A percentile compares a stretch with the other conserved stretches of the same genome.
These are phyloP conservation scores for Entonaema liquescens DNA, from an alignment of 495 filamentous ascomycete genomes.

Conservation along the genomic window DNA sequence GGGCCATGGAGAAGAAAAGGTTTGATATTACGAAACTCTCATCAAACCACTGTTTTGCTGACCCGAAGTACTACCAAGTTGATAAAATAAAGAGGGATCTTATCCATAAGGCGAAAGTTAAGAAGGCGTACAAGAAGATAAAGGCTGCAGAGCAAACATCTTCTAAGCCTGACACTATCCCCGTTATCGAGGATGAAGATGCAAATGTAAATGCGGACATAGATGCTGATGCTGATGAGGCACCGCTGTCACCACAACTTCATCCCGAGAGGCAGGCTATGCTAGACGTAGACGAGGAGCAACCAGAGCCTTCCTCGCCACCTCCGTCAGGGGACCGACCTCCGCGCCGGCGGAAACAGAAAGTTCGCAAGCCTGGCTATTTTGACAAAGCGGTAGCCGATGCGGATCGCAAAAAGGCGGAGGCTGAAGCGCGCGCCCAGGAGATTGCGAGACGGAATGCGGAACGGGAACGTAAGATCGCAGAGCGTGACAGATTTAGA, in stretches of 20 bases:
- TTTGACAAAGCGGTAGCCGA: slow-evolving; percentile 79
- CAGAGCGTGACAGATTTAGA: slow-evolving; percentile 69
- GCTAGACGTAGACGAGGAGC: slow-evolving; percentile 50
- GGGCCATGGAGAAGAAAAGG: slow-evolving; percentile 91
- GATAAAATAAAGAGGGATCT: slow-evolving; percentile 91
- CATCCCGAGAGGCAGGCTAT: slow-evolving; percentile 78
- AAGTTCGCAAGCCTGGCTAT: slow-evolving; percentile 67
- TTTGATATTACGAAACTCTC: slow-evolving; percentile 43
- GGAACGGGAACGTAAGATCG: slow-evolving; percentile 64
- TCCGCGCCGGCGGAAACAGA: slow-evolving; percentile 46
- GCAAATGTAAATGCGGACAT: slow-evolving; percentile 18
- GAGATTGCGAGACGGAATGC: slow-evolving; percentile 64
- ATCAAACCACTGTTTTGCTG: slow-evolving; percentile 13
- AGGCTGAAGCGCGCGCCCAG: slow-evolving; percentile 66
- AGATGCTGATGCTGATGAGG: slow-evolving; percentile 37
- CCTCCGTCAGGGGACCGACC: slow-evolving; percentile 5
- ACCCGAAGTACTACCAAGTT: slow-evolving; percentile 58
- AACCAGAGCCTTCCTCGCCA: slow-evolving; percentile 35
- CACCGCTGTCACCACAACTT: slow-evolving; percentile 60
- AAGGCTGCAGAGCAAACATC: slow-evolving; percentile 65
- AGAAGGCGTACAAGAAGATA: slow-evolving; percentile 90
- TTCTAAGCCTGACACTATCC: slow-evolving; percentile 30
- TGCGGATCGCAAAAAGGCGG: slow-evolving; percentile 71
- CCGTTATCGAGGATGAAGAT: slow-evolving; percentile 1
- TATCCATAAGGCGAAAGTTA: slow-evolving; percentile 93